Percentiles rank a stretch among this genome's conserved stretches.
Evolutionary conservation across 2,329 filamentous ascomycete genomes (phyloP).

Genomic region (Colletotrichum liriopes): DNA sequence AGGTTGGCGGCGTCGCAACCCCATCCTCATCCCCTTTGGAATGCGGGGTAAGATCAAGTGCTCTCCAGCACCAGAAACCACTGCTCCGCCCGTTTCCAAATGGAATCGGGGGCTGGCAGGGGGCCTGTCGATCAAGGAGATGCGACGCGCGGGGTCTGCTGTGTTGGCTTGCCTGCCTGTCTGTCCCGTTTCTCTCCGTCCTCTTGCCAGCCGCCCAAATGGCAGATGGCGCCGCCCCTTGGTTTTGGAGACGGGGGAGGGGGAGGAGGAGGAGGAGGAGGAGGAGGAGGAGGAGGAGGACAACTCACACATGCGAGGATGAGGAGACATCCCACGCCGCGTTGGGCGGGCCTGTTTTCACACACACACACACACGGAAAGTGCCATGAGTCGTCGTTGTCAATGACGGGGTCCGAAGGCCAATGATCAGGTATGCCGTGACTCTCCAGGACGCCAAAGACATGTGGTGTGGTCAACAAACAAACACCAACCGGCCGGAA

Average conservation of each 20-base stretch:
- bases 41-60: conserved; percentile 15
- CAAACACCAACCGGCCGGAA: conserved; percentile 2
- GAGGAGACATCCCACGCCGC: background rate
- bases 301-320: background rate
- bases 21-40: background rate
- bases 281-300: background rate
- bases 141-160: background rate
- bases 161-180: conserved; percentile 1
- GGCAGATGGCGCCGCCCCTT: background rate
- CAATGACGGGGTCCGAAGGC: background rate
- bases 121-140: conserved; percentile 2
- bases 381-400: background rate
- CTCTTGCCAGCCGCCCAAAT: background rate
- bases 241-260: background rate
- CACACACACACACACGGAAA: background rate
- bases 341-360: background rate
- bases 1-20: conserved; percentile 13
- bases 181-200: background rate
- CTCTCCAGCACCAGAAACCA: background rate
- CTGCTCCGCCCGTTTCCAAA: conserved; percentile 5
- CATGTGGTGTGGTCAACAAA: background rate
- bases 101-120: conserved; percentile 1
- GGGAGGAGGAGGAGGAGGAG: background rate
- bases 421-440: background rate
- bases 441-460: background rate